Conservation (phyloP, 2,329 filamentous ascomycete species). For the Dryadomyces quercivorus region DNA sequence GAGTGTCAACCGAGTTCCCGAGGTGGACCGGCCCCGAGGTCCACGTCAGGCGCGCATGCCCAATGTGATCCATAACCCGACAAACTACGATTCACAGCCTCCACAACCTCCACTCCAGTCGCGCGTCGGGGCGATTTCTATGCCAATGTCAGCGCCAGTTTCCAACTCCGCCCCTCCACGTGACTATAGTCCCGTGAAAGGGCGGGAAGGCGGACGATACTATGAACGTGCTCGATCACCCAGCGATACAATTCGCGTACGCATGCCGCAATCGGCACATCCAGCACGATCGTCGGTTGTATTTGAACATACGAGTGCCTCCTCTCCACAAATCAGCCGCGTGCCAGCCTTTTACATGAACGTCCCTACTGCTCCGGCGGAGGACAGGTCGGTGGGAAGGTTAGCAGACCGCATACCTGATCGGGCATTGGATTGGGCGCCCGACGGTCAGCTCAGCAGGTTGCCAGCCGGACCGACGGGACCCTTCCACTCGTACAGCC, state of each 20-base stretch:
- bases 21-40: conserved; percentile 9
- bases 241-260: conserved; percentile 1
- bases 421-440: background rate
- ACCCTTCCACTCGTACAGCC: conserved; percentile 24
- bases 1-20: conserved; percentile 5
- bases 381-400: background rate
- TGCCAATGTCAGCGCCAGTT: conserved; percentile 3
- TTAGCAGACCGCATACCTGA: background rate
- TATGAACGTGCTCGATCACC: conserved; percentile 7
- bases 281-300: conserved; percentile 6
- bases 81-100: background rate
- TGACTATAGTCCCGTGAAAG: background rate
- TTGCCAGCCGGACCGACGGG: conserved; percentile 7
- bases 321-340: conserved; percentile 2
- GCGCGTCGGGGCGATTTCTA: background rate
- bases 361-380: background rate
- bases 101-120: background rate
- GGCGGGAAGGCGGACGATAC: background rate
- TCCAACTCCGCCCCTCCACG: background rate
- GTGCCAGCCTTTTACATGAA: conserved; percentile 5
- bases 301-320: background rate
- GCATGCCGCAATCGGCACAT: background rate
- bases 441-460: background rate
- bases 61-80: conserved; percentile 15
- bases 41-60: conserved; percentile 16